Conservation (phyloP, 2,329 filamentous ascomycete genomes). For the Clarireedia monteithiana region DNA sequence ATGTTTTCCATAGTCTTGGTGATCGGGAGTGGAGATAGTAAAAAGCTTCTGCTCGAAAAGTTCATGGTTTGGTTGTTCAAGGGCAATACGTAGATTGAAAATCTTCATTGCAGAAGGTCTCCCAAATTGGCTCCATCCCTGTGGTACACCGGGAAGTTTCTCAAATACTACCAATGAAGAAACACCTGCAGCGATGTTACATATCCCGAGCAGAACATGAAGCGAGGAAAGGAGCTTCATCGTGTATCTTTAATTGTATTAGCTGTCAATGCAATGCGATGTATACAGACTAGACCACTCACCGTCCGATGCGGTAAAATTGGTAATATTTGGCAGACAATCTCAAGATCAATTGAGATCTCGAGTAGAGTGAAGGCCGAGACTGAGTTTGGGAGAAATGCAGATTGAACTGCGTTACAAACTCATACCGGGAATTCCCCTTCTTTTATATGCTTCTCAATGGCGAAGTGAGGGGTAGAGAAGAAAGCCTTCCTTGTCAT, state of each 20-base stretch:
- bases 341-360: no score
- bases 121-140: constrained; percentile 20
- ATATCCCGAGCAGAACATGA: background rate
- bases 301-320: background rate
- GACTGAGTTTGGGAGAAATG: no score
- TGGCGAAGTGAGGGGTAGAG: background rate
- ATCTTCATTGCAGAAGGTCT: constrained; percentile 13
- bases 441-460: background rate
- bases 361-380: no score
- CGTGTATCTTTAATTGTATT: background rate
- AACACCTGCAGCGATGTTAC: constrained; percentile 7
- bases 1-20: constrained; percentile 46
- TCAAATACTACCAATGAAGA: constrained; percentile 18
- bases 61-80: constrained; percentile 38
- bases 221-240: constrained; percentile 5
- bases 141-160: constrained; percentile 14
- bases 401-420: background rate
- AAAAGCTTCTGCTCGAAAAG: constrained; percentile 35
- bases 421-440: background rate
- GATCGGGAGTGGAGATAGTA: constrained; percentile 37
- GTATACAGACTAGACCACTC: background rate
- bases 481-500: background rate
- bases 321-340: no score
- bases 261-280: background rate
- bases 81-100: constrained; percentile 21